phyloP scores from a whole-genome alignment of 805 yeast species.

The Lachancea dasiensis region DNA sequence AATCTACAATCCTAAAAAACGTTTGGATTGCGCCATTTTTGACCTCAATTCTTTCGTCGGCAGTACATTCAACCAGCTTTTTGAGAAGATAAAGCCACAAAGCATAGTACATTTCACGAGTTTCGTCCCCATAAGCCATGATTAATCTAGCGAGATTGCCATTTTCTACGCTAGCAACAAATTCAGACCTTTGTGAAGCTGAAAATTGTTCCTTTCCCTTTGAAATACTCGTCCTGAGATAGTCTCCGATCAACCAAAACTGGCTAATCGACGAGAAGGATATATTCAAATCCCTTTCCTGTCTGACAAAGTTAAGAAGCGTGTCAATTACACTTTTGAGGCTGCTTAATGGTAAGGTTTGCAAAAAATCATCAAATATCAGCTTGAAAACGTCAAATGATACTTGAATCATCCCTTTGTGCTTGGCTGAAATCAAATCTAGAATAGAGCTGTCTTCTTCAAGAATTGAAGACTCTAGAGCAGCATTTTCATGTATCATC shows the following conservation, averaged over 20 bases:
- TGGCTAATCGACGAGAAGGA: slow-evolving; percentile 89
- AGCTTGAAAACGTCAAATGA: slow-evolving; percentile 81
- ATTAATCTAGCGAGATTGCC: slow-evolving; percentile 28
- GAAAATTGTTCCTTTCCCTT: slow-evolving; percentile 1
- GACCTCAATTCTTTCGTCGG: slow-evolving; percentile 69
- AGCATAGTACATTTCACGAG: slow-evolving; percentile 32
- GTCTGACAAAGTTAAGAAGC: slow-evolving; percentile 64
- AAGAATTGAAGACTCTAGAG: slow-evolving; percentile 21
- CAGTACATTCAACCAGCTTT: slow-evolving; percentile 55
- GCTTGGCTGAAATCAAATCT: slow-evolving; percentile 41
- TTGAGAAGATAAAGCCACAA: slow-evolving; percentile 62
- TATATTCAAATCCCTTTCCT: slow-evolving; percentile 69
- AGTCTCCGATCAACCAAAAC: slow-evolving; percentile 88
- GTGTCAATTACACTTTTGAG: slow-evolving; percentile 64
- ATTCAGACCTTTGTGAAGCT: slow-evolving; percentile 6
- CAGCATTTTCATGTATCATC: slow-evolving; percentile 28
- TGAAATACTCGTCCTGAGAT: slow-evolving; percentile 36
- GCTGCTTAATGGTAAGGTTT: slow-evolving; percentile 60
- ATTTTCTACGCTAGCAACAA: slow-evolving; percentile 5
- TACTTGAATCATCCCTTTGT: slow-evolving; percentile 45
- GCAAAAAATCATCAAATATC: slow-evolving; percentile 79
- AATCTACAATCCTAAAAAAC: slow-evolving; percentile 71
- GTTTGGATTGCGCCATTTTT: slow-evolving; percentile 89
- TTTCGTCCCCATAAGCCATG: slow-evolving; percentile 15
- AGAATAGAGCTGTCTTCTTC: slow-evolving; percentile 24